These are phyloP conservation scores for Aspergillus proliferans DNA, from an alignment of 2,329 filamentous ascomycete genomes.

Conservation along the genomic window DNA sequence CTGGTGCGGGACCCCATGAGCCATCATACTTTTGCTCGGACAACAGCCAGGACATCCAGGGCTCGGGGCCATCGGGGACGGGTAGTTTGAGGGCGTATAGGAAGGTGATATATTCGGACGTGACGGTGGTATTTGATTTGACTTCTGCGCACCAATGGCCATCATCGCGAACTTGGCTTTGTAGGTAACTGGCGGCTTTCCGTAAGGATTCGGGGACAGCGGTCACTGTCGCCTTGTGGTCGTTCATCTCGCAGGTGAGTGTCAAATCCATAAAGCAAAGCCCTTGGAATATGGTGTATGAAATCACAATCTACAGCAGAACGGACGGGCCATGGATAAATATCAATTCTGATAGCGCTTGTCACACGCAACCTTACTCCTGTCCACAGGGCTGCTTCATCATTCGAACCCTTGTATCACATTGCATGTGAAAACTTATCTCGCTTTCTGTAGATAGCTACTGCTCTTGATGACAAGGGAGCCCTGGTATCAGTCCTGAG, in stretches of 20 bases:
- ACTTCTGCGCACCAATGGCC: slow-evolving; percentile 24
- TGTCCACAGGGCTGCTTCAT: too few species aligned
- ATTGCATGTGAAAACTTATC: too few species aligned
- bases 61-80: slow-evolving; percentile 6
- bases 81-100: slow-evolving; percentile 16
- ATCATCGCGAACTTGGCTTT: not conserved
- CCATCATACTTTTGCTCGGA: slow-evolving; percentile 23
- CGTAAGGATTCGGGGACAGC: not conserved
- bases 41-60: slow-evolving; percentile 8
- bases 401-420: too few species aligned
- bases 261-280: too few species aligned
- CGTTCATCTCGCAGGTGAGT: not conserved
- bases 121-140: slow-evolving; percentile 15
- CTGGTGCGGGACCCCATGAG: slow-evolving; percentile 24
- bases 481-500: too few species aligned
- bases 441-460: too few species aligned
- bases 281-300: too few species aligned
- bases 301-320: too few species aligned
- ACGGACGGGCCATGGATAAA: too few species aligned
- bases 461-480: too few species aligned
- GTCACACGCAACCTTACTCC: too few species aligned
- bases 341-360: too few species aligned
- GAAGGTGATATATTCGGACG: slow-evolving; percentile 23
- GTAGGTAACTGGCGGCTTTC: not conserved
- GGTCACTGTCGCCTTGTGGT: not conserved